Evolutionary conservation across 148 eudicot species (phyloP).

Genomic region (Camellia japonica): DNA sequence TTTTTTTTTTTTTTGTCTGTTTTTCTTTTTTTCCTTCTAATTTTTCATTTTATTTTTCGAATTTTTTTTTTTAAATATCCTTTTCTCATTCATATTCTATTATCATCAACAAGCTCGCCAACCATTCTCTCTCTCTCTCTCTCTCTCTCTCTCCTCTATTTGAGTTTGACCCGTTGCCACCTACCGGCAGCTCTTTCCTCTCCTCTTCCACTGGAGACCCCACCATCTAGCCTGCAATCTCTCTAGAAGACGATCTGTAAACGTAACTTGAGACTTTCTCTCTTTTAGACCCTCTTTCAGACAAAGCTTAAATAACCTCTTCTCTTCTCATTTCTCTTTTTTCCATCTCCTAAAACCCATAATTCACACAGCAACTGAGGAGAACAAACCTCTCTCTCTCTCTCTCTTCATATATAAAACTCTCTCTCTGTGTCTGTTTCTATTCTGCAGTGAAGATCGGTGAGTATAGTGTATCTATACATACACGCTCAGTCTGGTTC

Average conservation of each 20-base stretch:
- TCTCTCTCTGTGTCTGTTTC: background rate
- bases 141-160: conserved; percentile 11
- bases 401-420: background rate
- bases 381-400: background rate
- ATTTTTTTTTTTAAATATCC: background rate
- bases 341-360: conserved; percentile 10
- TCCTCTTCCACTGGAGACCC: conserved; percentile 24
- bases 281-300: background rate
- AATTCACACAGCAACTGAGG: background rate
- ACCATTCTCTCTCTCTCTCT: conserved; percentile 24
- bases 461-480: no score
- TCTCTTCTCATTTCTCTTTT: conserved; percentile 3
- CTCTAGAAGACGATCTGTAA: background rate
- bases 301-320: conserved; percentile 9
- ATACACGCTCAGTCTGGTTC: background rate
- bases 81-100: conserved; percentile 15
- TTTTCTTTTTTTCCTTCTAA: no score
- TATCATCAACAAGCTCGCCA: conserved; percentile 3
- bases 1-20: no score
- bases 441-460: background rate
- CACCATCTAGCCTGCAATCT: conserved; percentile 10
- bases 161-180: conserved; percentile 48
- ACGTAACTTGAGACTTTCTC: background rate
- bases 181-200: conserved; percentile 34
- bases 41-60: background rate